Conservation (phyloP, 331 rosid genomes). For the Erythrophleum ivorense region DNA sequence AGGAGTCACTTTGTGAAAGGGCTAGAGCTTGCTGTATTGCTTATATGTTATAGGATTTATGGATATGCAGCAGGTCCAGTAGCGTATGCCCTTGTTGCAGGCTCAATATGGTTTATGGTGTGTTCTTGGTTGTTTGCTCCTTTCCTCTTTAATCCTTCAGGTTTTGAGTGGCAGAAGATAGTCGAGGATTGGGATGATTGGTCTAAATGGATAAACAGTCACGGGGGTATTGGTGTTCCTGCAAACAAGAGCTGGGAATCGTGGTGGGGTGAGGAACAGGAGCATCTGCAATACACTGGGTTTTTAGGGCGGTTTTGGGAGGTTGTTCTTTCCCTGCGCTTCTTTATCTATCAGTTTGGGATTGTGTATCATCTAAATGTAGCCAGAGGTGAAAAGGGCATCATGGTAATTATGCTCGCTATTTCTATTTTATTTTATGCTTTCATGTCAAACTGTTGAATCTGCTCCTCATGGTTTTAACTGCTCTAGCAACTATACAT, state of each 20-base stretch:
- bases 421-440: constrained; percentile 19
- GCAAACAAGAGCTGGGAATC: constrained; percentile 96
- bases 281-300: constrained; percentile 84
- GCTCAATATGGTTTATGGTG: constrained; percentile 96
- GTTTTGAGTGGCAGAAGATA: constrained; percentile 99
- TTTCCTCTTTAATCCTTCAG: constrained; percentile 91
- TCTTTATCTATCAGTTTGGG: constrained; percentile 89
- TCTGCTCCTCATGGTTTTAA: constrained; percentile 9
- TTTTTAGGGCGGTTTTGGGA: constrained; percentile 76
- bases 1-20: constrained; percentile 97
- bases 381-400: constrained; percentile 66
- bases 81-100: constrained; percentile 53
- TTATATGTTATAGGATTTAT: constrained; percentile 68
- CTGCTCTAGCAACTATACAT: constrained; percentile 14
- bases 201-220: constrained; percentile 86
- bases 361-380: constrained; percentile 83
- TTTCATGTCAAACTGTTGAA: constrained; percentile 35
- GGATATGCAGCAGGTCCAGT: constrained; percentile 57
- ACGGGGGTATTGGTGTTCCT: constrained; percentile 94
- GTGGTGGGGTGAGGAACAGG: constrained; percentile 99
- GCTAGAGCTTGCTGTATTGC: constrained; percentile 78
- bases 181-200: constrained; percentile 98
- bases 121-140: constrained; percentile 78
- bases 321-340: constrained; percentile 71
- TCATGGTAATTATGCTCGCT: constrained; percentile 65